Percentiles rank a stretch among this genome's conserved stretches.
Conservation (phyloP, 2,329 filamentous ascomycete genomes). For the Colletotrichum brevisporum region DNA sequence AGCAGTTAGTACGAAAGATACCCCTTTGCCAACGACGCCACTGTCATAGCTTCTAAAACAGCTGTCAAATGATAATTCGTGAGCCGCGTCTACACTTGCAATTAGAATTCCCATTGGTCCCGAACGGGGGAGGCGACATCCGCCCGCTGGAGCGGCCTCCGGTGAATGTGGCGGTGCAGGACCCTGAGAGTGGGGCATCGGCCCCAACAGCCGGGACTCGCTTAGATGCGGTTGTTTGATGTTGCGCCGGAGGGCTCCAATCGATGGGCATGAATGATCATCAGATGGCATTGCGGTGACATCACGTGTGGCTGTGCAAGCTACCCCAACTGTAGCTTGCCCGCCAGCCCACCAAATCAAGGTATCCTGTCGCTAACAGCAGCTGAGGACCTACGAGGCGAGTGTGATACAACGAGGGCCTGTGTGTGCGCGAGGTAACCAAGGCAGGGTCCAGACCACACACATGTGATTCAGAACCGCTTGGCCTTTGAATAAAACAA, state of each 20-base stretch:
- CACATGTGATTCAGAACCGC: slow-evolving; percentile 39
- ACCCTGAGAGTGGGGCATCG: slow-evolving; percentile 10
- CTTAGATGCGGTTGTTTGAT: slow-evolving; percentile 30
- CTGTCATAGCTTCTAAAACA: slow-evolving; percentile 8
- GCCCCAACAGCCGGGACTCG: slow-evolving; percentile 31
- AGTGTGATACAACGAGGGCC: slow-evolving; percentile 15
- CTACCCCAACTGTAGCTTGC: slow-evolving; percentile 24
- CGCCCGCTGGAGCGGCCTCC: slow-evolving; percentile 26
- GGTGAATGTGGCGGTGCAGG: slow-evolving; percentile 30
- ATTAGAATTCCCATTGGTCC: not conserved
- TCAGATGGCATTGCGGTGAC: slow-evolving; percentile 35
- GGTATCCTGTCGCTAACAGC: slow-evolving; percentile 28
- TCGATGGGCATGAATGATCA: slow-evolving; percentile 24
- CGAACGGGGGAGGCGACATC: slow-evolving; percentile 6
- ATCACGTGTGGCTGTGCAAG: slow-evolving; percentile 42
- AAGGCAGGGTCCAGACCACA: slow-evolving; percentile 18
- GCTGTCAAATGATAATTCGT: slow-evolving; percentile 12
- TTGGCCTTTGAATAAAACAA: slow-evolving; percentile 37
- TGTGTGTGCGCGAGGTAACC: slow-evolving; percentile 4
- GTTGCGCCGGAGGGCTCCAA: slow-evolving; percentile 38
- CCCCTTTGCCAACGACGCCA: slow-evolving; percentile 28
- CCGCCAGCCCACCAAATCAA: slow-evolving; percentile 18
- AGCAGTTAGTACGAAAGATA: slow-evolving; percentile 31
- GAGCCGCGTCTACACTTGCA: slow-evolving; percentile 8
- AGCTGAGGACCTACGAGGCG: slow-evolving; percentile 16